Evolutionary conservation across 2,329 filamentous ascomycete genomes (phyloP).

Genomic region (Fusarium vanettenii): DNA sequence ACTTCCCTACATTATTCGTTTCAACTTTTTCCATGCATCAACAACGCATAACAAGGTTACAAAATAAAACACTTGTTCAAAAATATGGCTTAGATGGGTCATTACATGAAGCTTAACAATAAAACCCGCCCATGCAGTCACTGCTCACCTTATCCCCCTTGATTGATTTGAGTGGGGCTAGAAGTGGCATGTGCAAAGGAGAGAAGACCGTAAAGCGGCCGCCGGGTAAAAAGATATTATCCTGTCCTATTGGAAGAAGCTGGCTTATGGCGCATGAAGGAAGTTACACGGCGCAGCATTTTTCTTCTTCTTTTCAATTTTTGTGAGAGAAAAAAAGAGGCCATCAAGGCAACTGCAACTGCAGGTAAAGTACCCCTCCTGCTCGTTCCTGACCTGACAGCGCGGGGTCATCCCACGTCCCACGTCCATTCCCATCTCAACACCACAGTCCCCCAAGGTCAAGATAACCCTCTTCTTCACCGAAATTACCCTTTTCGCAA

Average conservation of each 20-base stretch:
- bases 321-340: neutral
- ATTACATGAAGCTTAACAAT: neutral
- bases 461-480: slow-evolving; percentile 5
- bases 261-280: neutral
- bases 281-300: neutral
- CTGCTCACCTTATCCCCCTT: neutral
- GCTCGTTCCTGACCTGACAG: slow-evolving; percentile 8
- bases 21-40: neutral
- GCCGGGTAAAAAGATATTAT: neutral
- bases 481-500: neutral
- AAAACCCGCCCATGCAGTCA: neutral
- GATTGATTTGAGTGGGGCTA: neutral
- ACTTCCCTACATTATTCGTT: neutral
- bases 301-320: neutral
- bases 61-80: neutral
- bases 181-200: neutral
- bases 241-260: neutral
- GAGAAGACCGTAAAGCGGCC: slow-evolving; percentile 1
- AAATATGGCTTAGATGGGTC: neutral
- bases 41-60: neutral
- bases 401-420: slow-evolving; percentile 3
- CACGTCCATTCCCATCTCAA: neutral
- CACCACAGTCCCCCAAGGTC: slow-evolving; percentile 22
- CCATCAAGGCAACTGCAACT: neutral
- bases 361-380: neutral